Percentiles rank a stretch among this genome's conserved stretches.
Conservation (phyloP, 352 stramenopile genomes). For the Globisporangium okanoganense region DNA sequence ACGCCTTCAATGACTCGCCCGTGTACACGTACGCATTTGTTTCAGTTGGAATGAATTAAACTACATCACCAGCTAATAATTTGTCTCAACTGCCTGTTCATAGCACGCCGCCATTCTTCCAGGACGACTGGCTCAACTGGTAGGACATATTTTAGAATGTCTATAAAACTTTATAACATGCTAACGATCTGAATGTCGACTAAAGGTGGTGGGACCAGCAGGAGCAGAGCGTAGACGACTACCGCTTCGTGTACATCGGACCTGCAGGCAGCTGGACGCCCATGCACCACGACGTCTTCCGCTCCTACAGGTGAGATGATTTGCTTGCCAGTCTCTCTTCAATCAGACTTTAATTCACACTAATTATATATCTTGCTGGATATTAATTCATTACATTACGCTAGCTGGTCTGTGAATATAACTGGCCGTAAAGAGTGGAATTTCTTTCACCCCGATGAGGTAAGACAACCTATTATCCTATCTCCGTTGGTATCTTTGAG, state of each 20-base stretch:
- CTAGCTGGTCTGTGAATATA: conserved; percentile 96
- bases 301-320: conserved; percentile 88
- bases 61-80: no score
- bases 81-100: conserved; percentile 24
- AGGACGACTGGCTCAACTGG: conserved; percentile 92
- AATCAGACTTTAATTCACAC: neutral
- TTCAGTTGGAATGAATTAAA: no score
- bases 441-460: conserved; percentile 79
- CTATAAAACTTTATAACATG: no score
- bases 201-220: conserved; percentile 78
- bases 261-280: conserved; percentile 86
- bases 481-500: neutral
- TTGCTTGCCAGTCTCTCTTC: neutral
- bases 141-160: no score
- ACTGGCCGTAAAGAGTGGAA: conserved; percentile 93
- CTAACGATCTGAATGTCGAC: neutral
- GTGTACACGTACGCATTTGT: conserved; percentile 56
- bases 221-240: conserved; percentile 74
- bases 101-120: conserved; percentile 84
- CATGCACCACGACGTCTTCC: conserved; percentile 96
- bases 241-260: conserved; percentile 97
- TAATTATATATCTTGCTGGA: neutral
- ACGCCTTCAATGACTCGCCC: conserved; percentile 36
- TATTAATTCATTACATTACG: no score
- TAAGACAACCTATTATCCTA: conserved; percentile 26